Conservation (phyloP, 2,329 filamentous ascomycete species). For the Xylariomycetidae sp. region DNA sequence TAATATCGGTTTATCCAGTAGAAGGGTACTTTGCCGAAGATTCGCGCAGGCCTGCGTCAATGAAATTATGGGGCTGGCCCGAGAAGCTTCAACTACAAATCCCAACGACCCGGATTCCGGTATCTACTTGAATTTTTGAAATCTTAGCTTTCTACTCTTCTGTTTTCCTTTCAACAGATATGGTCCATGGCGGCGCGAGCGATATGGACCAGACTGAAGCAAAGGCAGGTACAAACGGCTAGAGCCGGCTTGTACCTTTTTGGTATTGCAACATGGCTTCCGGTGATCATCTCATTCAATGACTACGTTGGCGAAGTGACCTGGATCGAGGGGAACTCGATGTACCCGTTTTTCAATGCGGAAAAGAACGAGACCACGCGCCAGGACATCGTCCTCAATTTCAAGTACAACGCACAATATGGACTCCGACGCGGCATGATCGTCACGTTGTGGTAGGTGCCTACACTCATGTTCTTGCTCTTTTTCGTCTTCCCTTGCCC, state of each 20-base stretch:
- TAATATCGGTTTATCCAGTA: no score
- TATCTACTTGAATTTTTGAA: no score
- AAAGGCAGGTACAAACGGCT: conserved; percentile 16
- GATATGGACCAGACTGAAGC: conserved; percentile 29
- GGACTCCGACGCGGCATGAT: conserved; percentile 66
- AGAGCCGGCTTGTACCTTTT: conserved; percentile 41
- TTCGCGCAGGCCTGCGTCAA: no score
- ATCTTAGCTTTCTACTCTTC: no score
- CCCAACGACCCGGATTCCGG: no score
- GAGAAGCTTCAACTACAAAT: no score
- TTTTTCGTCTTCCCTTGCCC: no score
- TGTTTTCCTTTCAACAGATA: no score
- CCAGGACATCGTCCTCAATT: conserved; percentile 52
- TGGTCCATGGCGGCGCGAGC: conserved; percentile 29
- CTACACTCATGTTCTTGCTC: conserved; percentile 10
- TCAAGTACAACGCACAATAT: conserved; percentile 52
- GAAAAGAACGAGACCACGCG: conserved; percentile 51
- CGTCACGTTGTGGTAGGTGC: conserved; percentile 59
- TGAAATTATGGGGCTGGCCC: no score
- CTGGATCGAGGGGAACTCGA: conserved; percentile 57
- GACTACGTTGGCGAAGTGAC: conserved; percentile 53
- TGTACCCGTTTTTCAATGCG: conserved; percentile 72
- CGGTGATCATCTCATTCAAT: conserved; percentile 56
- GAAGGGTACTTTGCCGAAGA: no score
- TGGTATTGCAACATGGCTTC: conserved; percentile 54